Percentiles rank a stretch among this genome's conserved stretches.
Evolutionary conservation across 352 stramenopile species (phyloP).

Genomic region (Globisporangium paroecandrum): DNA sequence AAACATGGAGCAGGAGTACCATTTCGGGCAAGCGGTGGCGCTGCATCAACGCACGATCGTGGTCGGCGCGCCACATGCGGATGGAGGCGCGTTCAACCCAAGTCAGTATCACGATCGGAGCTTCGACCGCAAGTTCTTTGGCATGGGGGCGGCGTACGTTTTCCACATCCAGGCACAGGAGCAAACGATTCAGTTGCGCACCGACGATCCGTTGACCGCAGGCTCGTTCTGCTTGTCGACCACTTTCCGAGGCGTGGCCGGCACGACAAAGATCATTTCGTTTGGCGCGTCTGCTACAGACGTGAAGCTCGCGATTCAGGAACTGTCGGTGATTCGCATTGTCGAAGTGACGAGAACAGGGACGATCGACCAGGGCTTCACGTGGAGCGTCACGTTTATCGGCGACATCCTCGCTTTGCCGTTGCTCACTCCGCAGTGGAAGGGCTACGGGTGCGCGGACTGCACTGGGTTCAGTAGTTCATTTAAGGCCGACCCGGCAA

Average conservation of each 20-base stretch:
- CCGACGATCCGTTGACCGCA: slow-evolving; percentile 51
- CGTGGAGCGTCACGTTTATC: slow-evolving; percentile 81
- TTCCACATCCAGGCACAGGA: slow-evolving; percentile 78
- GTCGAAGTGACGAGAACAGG: slow-evolving; percentile 75
- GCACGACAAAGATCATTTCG: slow-evolving; percentile 56
- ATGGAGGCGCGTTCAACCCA: slow-evolving; percentile 58
- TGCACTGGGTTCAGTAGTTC: slow-evolving; percentile 75
- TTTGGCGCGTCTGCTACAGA: slow-evolving; percentile 57
- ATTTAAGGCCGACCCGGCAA: slow-evolving; percentile 46
- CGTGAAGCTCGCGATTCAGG: slow-evolving; percentile 83
- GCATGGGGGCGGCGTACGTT: slow-evolving; percentile 68
- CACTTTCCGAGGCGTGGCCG: slow-evolving; percentile 52
- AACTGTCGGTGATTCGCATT: slow-evolving; percentile 69
- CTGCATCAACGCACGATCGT: slow-evolving; percentile 83
- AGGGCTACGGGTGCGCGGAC: slow-evolving; percentile 50
- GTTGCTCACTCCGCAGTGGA: slow-evolving; percentile 60
- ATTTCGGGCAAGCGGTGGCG: slow-evolving; percentile 86
- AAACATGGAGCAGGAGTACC: slow-evolving; percentile 79
- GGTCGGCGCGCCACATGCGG: slow-evolving; percentile 84
- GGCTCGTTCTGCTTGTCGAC: slow-evolving; percentile 79
- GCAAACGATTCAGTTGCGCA: slow-evolving; percentile 55
- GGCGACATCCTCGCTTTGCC: slow-evolving; percentile 65
- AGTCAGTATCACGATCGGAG: slow-evolving; percentile 52
- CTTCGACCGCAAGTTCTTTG: slow-evolving; percentile 64
- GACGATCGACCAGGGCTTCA: slow-evolving; percentile 75